Conservation (phyloP, 1,284 basidiomycete genomes). For the Boletus mariae region DNA sequence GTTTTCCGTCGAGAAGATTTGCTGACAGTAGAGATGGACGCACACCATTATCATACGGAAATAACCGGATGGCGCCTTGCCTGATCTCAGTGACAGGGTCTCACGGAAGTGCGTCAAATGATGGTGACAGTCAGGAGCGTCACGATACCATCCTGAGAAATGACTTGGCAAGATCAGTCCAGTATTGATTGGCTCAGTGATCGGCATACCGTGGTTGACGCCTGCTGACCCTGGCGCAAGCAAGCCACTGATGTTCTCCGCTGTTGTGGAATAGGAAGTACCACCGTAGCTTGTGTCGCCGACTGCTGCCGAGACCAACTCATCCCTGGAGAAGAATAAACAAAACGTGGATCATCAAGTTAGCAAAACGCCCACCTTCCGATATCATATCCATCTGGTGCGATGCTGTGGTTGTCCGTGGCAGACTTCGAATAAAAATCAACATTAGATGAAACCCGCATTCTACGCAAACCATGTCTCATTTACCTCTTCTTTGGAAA, state of each 20-base stretch:
- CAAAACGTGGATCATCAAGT: background rate
- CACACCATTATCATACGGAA: too few species aligned
- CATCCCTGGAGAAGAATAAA: conserved; percentile 34
- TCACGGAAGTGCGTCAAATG: background rate
- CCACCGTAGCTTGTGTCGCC: conserved; percentile 44
- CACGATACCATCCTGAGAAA: conserved; percentile 14
- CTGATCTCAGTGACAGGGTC: too few species aligned
- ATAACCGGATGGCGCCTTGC: too few species aligned
- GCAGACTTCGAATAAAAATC: conserved; percentile 29
- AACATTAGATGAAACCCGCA: background rate
- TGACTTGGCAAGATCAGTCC: conserved; percentile 2
- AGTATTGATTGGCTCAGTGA: too few species aligned
- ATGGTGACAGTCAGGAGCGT: conserved; percentile 17
- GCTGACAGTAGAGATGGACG: too few species aligned
- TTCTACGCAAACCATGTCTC: background rate
- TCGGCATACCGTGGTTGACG: conserved; percentile 15
- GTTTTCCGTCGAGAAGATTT: too few species aligned
- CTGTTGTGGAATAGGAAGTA: conserved; percentile 48
- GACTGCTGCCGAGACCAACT: conserved; percentile 42
- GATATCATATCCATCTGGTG: conserved; percentile 51
- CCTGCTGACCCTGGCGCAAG: conserved; percentile 14
- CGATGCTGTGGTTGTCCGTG: conserved; percentile 45
- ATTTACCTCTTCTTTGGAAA: conserved; percentile 54
- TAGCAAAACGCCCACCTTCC: conserved; percentile 35
- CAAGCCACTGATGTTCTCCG: conserved; percentile 30